Evolutionary conservation across 345 rosid genomes (phyloP).

Genomic region (Melastoma malabathricum): DNA sequence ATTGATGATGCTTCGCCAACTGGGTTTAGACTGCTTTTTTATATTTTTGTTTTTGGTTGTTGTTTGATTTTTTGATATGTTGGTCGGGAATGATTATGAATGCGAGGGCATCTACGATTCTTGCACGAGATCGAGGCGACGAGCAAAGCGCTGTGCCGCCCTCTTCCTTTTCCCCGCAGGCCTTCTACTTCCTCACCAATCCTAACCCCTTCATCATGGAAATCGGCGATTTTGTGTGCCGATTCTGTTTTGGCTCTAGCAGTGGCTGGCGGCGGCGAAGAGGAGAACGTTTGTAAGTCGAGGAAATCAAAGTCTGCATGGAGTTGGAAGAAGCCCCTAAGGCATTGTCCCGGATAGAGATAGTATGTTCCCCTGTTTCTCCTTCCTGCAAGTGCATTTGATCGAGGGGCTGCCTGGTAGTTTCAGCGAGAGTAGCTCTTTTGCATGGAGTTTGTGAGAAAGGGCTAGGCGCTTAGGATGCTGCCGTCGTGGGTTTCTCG

Average conservation of each 20-base stretch:
- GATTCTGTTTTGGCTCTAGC: constrained; percentile 13
- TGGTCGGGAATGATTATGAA: no score
- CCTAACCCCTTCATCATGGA: background rate
- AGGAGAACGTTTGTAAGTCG: constrained; percentile 15
- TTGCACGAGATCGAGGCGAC: constrained; percentile 72
- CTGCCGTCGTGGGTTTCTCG: constrained; percentile 26
- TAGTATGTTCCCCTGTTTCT: constrained; percentile 45
- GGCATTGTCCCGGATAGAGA: constrained; percentile 52
- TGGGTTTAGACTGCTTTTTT: no score
- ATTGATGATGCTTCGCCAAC: no score
- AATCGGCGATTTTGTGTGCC: constrained; percentile 20
- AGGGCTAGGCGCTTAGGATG: constrained; percentile 40
- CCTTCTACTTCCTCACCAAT: constrained; percentile 29
- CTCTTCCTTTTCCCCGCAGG: constrained; percentile 20
- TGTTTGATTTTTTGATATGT: no score
- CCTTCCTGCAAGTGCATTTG: constrained; percentile 65
- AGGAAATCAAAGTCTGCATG: constrained; percentile 37
- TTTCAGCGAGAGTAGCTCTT: constrained; percentile 36
- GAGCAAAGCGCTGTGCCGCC: constrained; percentile 55
- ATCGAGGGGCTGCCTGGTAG: constrained; percentile 51
- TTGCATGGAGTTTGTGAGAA: constrained; percentile 59
- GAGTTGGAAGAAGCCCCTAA: constrained; percentile 83
- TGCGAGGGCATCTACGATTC: constrained; percentile 3
- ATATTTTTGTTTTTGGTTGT: no score
- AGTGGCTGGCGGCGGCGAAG: constrained; percentile 10